Evolutionary conservation across 371 early-diverging fungal species (phyloP), one percentile per base, ranked within the genome.

Genomic region (Thermomucor indicae-seudaticae): DNA sequence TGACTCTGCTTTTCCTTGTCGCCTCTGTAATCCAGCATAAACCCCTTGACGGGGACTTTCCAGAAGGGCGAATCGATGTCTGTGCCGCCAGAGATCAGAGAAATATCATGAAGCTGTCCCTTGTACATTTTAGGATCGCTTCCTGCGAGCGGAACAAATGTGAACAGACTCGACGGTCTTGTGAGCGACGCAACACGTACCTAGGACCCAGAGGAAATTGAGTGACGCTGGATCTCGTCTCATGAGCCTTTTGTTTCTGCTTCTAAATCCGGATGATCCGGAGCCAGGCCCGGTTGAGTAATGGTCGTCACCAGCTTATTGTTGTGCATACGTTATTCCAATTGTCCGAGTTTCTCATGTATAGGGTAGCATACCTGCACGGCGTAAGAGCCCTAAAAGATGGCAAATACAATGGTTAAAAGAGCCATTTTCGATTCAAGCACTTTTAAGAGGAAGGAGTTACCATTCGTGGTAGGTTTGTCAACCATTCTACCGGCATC

Each of bases 1-100:
- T n/a, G n/a, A n/a, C n/a, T n/a, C n/a, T n/a, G n/a, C n/a, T n/a
- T n/a, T n/a, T n/a, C n/a, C n/a, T n/a, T n/a, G n/a, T n/a, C n/a
- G n/a, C 37, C 19, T 16, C 14, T 19, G 22, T 11, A 37, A 2
- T 38, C 10, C 8, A 64, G 31, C 10, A 39, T 28, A 4, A 67
- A n/a, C 2, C 64, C 58, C 17, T 39, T 17, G 3, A 67, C 25
- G 4, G 55, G 58, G 3, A 67, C 32, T 14, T 67, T 67, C 67
- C 67, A 67, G 51, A 64, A 67, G 0, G 67, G 67, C 8, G 64
- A 63, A 2, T 20, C 22, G n/a, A 52, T 31, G 19, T 6, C 24
- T 2, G 34, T 48, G 4, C 39, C 7, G 1, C 16, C 38, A 20
- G 52, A 49, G 25, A 47, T 34, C 1, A 67, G 34, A 16, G 57